Evolutionary conservation across 2,329 filamentous ascomycete species (phyloP), one percentile per base, ranked within the genome.

Genomic region (Pleomassaria siparia): DNA sequence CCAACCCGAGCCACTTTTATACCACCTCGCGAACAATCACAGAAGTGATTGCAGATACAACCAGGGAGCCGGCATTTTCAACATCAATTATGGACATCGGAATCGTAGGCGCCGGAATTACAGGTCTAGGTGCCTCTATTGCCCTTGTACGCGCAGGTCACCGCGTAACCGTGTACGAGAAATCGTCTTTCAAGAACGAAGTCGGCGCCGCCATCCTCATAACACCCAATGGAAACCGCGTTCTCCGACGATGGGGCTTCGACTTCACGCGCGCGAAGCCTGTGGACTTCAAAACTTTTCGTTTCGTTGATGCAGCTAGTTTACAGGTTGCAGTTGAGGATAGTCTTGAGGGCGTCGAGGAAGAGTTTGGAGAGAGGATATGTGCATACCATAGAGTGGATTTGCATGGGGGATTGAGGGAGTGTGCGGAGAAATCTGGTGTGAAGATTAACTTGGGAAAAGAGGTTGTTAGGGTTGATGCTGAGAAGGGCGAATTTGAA

Each of bases 141-240:
- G 53, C 55, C 10, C 39, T 61, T 2, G 42, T 49, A 10, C 53
- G 55, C n/a, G 46, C 49, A 8, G 58, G 59, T 25, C 59, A 63
- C 37, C n/a, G 46, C 9, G 55, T 61, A 36, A 45, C 56, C 18
- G 44, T 63, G 13, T 63, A 54, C 44, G 59, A 64, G 25, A 59
- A 60, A 36, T 61, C 55, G 9, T 35, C 30, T 2, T 70, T 75
- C 47, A 64, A 65, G 44, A 70, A 71, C 35, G 74, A 76, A 54
- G 57, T 73, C 21, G 74, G 74, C 3, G 74, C 74, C 1, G 74
- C 74, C 1, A 73, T 76, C 18, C 61, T 67, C 16, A 51, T 74
- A 15, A 65, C 67, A 15, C 72, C 73, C 2, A 74, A 75, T 47
- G 71, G 63, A 5, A 61, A 63, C 4, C 55, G 62, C 1, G 56